These are phyloP conservation scores for Tillandsia leiboldiana DNA, from an alignment of 176 grass and related monocot genomes.

Conservation along the genomic window DNA sequence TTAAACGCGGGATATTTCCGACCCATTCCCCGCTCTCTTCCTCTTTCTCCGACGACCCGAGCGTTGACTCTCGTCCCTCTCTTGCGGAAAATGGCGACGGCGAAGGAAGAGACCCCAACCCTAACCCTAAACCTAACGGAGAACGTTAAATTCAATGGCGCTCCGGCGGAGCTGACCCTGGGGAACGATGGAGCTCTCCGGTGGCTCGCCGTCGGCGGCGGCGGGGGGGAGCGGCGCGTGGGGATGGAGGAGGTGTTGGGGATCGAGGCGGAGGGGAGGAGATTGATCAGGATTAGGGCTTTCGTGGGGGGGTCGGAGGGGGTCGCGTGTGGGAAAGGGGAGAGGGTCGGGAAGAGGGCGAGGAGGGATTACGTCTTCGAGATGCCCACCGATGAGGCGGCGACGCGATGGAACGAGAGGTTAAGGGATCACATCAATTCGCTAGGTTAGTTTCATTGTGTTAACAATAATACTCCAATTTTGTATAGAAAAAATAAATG, in stretches of 20 bases:
- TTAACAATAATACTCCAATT: too few species aligned
- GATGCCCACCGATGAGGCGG: slow-evolving; percentile 12
- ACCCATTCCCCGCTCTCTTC: too few species aligned
- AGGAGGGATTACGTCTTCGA: slow-evolving; percentile 25
- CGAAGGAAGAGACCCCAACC: neutral
- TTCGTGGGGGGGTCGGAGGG: slow-evolving; percentile 1
- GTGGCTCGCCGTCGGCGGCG: slow-evolving; percentile 6
- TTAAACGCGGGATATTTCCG: too few species aligned
- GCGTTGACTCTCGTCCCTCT: too few species aligned
- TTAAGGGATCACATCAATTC: slow-evolving; percentile 15
- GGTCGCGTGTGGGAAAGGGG: neutral
- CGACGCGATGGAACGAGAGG: slow-evolving; percentile 9
- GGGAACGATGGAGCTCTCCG: neutral
- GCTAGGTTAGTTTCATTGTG: neutral
- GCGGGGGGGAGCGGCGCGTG: slow-evolving; percentile 2
- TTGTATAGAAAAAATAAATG: too few species aligned
- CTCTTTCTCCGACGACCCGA: too few species aligned
- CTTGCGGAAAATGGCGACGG: neutral
- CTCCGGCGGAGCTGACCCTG: neutral
- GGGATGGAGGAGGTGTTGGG: slow-evolving; percentile 16
- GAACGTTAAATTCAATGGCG: slow-evolving; percentile 7
- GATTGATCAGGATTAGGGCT: neutral
- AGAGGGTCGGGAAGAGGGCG: slow-evolving; percentile 1
- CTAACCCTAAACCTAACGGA: neutral
- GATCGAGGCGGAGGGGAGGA: neutral